Evolutionary conservation across 305 asterid species (phyloP), one percentile per base, ranked within the genome.

Genomic region (Fraxinus xanthoxyloides): DNA sequence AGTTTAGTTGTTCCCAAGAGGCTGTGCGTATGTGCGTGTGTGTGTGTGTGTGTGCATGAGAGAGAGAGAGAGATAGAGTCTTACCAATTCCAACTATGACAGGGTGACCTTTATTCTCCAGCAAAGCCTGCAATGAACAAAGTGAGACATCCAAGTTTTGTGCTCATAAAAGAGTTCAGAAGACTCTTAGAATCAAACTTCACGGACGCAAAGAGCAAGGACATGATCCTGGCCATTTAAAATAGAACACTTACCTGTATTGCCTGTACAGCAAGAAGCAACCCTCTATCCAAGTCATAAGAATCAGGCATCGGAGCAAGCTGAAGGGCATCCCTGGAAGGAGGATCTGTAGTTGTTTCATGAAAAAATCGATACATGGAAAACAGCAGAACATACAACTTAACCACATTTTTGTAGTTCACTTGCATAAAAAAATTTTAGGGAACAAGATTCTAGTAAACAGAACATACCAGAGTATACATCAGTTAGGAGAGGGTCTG

Each of bases 21-120:
- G 54, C 2, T 46, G 56, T 40, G 46, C 1, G 46, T 38, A 15
- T 3, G 73, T 1, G 51, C 24, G 40, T 21, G 54, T 2, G 56
- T 13, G 56, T 48, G 59, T 13, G 24, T 51, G 61, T 51, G 61
- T 46, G 56, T 13, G 56, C 15, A 19, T 1, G 56, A n/a, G 6
- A 15, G 61, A 72, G 59, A 24, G 10, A 15, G 69, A 72, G 38
- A 79, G 81, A 81, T 79, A 59, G 69, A 83, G 21, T 85, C 89
- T 63, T 91, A 94, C 99, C 99, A 85, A 96, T 96, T 88, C 98
- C 99, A 88, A 96, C 99, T 85, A 96, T 89, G 81, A 96, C 97
- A 0, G 99, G 99, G 80, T 89, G 95, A 83, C 98, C 99, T 87
- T 96, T 96, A 84, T 93, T 93, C 91, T 94, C 98, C 92, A 96